Percentiles rank a stretch among this genome's conserved stretches.
Conservation (phyloP, 805 yeast genomes). For the Zygoascus bituminiphila region DNA sequence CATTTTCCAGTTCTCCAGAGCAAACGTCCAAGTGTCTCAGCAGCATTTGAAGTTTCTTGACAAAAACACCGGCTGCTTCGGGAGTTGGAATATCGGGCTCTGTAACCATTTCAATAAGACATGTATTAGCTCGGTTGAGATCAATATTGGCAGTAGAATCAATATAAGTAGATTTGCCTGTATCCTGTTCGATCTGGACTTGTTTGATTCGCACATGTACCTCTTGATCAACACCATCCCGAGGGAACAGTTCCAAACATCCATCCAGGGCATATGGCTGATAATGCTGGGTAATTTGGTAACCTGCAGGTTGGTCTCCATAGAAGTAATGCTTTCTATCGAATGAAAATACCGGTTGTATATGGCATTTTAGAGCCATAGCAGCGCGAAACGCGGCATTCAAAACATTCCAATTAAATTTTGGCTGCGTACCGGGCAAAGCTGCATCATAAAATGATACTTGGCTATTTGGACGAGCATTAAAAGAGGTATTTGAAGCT, state of each 20-base stretch:
- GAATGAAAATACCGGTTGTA: conserved; percentile 54
- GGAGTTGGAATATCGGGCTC: conserved; percentile 71
- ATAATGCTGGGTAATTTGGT: conserved; percentile 87
- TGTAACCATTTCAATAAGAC: conserved; percentile 86
- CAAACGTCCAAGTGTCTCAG: conserved; percentile 65
- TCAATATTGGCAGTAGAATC: conserved; percentile 47
- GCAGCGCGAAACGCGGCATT: conserved; percentile 66
- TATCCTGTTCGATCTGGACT: conserved; percentile 90
- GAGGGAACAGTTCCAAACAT: conserved; percentile 36
- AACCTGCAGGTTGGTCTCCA: conserved; percentile 93
- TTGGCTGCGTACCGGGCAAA: conserved; percentile 90
- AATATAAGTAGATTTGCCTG: conserved; percentile 67
- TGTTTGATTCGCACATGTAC: conserved; percentile 60
- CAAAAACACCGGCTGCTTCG: conserved; percentile 65
- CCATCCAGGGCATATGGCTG: conserved; percentile 75
- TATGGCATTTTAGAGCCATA: conserved; percentile 51
- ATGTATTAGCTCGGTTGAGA: conserved; percentile 75
- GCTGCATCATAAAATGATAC: conserved; percentile 77
- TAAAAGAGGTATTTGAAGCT: conserved; percentile 30
- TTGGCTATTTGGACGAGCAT: conserved; percentile 54
- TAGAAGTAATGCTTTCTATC: conserved; percentile 95
- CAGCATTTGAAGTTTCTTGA: conserved; percentile 69
- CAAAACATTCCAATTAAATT: conserved; percentile 65
- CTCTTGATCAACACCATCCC: conserved; percentile 43
- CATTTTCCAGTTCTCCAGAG: conserved; percentile 86